These are phyloP conservation scores for Elymus sibiricus DNA, from an alignment of 176 grass and related monocot genomes.

Conservation along the genomic window DNA sequence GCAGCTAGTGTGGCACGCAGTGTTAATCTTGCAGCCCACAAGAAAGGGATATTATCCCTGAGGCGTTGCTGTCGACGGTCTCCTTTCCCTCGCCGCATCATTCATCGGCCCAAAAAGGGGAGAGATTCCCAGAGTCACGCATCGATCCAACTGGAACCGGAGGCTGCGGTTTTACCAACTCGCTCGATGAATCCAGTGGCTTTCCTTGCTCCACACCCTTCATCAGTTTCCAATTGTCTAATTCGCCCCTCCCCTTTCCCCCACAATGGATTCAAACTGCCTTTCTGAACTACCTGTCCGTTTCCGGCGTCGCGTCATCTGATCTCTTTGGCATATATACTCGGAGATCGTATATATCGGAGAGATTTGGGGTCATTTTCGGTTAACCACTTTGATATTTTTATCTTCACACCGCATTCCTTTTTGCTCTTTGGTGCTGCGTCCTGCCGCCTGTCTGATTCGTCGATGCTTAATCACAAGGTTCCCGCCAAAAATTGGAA, in stretches of 20 bases:
- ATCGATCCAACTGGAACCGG: neutral
- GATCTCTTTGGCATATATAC: neutral
- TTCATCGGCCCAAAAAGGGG: neutral
- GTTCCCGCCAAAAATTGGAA: neutral
- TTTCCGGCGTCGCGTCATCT: conserved; percentile 33
- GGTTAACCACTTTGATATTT: conserved; percentile 39
- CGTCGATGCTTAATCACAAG: neutral
- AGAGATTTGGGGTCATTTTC: conserved; percentile 33
- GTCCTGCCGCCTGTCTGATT: neutral
- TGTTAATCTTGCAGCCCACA: conserved; percentile 20
- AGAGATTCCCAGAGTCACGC: conserved; percentile 21
- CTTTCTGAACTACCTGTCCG: conserved; percentile 23
- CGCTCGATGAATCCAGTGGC: neutral
- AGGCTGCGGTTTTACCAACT: conserved; percentile 21
- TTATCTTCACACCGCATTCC: neutral
- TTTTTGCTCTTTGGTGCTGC: conserved; percentile 2
- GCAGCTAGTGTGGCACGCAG: neutral
- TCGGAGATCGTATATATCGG: neutral
- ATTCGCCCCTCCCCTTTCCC: neutral
- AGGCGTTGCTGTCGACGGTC: neutral
- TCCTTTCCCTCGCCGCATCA: conserved; percentile 35
- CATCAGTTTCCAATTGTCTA: neutral
- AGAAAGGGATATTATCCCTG: conserved; percentile 39
- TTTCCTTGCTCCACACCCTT: conserved; percentile 37
- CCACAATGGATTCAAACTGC: conserved; percentile 27